phyloP scores from a whole-genome alignment of 768 basidiomycete species.

The Plicaturopsis crispa region DNA sequence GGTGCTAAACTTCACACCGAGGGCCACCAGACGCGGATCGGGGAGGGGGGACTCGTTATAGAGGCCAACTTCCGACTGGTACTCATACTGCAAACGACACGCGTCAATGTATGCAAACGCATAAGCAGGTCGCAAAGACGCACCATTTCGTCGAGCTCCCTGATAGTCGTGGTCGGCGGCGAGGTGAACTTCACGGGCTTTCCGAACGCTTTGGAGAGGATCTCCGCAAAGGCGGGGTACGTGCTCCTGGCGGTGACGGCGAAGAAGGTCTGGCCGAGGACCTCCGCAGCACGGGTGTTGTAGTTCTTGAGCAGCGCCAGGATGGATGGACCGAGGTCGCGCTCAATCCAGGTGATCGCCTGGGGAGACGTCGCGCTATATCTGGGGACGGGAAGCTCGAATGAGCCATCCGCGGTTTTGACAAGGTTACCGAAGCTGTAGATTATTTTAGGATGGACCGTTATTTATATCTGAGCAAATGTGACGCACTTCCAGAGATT shows the following conservation, averaged over 20 bases:
- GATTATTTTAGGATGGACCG: not conserved
- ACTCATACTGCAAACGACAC: constrained; percentile 12
- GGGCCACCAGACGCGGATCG: constrained; percentile 16
- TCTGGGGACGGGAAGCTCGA: constrained; percentile 13
- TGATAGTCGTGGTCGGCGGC: constrained; percentile 7
- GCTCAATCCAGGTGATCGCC: constrained; percentile 16
- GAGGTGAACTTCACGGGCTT: constrained; percentile 19
- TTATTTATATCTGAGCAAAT: not conserved
- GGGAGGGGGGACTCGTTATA: constrained; percentile 13
- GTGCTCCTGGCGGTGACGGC: constrained; percentile 15
- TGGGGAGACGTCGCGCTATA: constrained; percentile 12
- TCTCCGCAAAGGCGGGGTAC: constrained; percentile 9
- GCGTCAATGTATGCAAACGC: not conserved
- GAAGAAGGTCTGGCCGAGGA: constrained; percentile 17
- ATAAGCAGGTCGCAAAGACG: not conserved
- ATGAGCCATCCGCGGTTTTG: constrained; percentile 8
- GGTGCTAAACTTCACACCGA: constrained; percentile 19
- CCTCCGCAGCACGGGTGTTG: constrained; percentile 10
- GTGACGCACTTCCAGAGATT: constrained; percentile 14
- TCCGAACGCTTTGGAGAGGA: constrained; percentile 14
- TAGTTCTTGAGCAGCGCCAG: constrained; percentile 18
- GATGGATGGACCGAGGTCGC: constrained; percentile 15
- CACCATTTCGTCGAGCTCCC: constrained; percentile 20
- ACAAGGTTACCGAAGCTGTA: constrained; percentile 8
- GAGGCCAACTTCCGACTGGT: constrained; percentile 18